Evolutionary conservation across 208 protist species (phyloP).

Genomic region (Crithidia sp.): DNA sequence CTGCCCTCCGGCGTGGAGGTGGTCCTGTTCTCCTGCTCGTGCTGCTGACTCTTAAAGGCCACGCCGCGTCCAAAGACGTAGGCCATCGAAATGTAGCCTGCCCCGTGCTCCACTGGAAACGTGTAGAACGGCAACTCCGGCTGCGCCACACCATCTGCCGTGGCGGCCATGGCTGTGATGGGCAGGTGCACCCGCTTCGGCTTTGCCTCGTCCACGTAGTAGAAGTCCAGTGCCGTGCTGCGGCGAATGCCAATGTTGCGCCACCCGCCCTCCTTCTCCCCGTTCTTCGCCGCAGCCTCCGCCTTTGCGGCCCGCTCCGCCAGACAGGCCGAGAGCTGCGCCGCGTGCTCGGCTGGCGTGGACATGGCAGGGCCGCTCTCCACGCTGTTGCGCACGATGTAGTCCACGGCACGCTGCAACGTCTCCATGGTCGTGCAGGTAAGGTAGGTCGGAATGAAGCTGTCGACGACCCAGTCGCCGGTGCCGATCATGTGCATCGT

Average conservation of each 20-base stretch:
- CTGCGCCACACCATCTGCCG: not conserved
- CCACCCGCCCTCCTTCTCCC: slow-evolving; percentile 32
- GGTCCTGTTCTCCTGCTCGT: not conserved
- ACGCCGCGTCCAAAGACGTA: slow-evolving; percentile 85
- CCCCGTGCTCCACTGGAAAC: slow-evolving; percentile 80
- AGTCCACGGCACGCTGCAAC: slow-evolving; percentile 54
- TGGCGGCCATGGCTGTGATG: slow-evolving; percentile 24
- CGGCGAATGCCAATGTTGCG: slow-evolving; percentile 82
- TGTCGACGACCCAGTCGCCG: slow-evolving; percentile 69
- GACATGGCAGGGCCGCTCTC: slow-evolving; percentile 25
- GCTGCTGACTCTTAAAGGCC: slow-evolving; percentile 50
- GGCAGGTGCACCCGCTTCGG: slow-evolving; percentile 59
- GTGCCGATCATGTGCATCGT: slow-evolving; percentile 52
- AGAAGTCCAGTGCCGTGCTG: slow-evolving; percentile 82
- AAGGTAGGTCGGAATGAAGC: slow-evolving; percentile 80
- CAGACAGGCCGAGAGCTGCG: slow-evolving; percentile 22
- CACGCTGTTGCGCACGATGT: slow-evolving; percentile 82
- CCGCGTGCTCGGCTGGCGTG: slow-evolving; percentile 32
- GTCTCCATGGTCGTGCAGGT: slow-evolving; percentile 45
- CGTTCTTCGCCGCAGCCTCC: slow-evolving; percentile 16
- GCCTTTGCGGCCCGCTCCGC: slow-evolving; percentile 19
- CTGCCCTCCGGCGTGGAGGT: slow-evolving; percentile 18
- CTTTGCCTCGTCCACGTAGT: slow-evolving; percentile 50
- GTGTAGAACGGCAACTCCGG: slow-evolving; percentile 62
- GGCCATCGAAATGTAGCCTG: slow-evolving; percentile 77